Conservation (phyloP, 2,329 filamentous ascomycete genomes). For the Madurella mycetomatis region DNA sequence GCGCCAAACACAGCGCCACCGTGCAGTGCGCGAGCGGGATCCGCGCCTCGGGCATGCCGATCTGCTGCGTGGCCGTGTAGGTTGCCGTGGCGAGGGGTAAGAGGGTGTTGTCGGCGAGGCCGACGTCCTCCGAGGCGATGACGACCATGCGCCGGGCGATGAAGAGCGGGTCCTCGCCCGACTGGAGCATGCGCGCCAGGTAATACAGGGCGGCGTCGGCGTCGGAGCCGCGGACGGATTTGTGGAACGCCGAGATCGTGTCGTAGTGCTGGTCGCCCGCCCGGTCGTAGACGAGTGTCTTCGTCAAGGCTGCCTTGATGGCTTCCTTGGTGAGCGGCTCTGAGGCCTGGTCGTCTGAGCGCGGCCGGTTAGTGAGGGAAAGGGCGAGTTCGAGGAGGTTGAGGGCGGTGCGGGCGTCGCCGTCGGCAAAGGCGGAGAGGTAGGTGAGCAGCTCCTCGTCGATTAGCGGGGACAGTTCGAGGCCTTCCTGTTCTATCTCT, state of each 20-base stretch:
- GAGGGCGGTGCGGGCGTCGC: conserved; percentile 86
- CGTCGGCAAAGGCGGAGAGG: conserved; percentile 81
- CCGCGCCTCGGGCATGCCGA: conserved; percentile 90
- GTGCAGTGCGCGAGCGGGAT: conserved; percentile 88
- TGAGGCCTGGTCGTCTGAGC: conserved; percentile 6
- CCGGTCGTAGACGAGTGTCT: conserved; percentile 91
- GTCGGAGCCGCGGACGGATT: conserved; percentile 83
- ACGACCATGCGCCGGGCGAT: conserved; percentile 91
- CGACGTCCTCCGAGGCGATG: conserved; percentile 90
- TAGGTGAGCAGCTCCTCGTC: conserved; percentile 75
- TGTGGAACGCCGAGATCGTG: conserved; percentile 95
- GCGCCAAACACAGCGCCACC: conserved; percentile 73
- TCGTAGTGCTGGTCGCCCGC: conserved; percentile 97
- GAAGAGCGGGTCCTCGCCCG: conserved; percentile 88
- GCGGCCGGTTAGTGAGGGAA: conserved; percentile 53
- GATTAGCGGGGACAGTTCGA: conserved; percentile 50
- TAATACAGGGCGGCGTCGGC: conserved; percentile 90
- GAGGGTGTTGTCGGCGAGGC: conserved; percentile 80
- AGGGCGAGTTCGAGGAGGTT: conserved; percentile 90
- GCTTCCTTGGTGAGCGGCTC: conserved; percentile 63
- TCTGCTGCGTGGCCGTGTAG: conserved; percentile 83
- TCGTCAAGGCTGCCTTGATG: conserved; percentile 79
- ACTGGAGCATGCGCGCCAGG: conserved; percentile 90
- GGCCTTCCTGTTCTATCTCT: conserved; percentile 45
- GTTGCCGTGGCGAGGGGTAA: conserved; percentile 79